These are phyloP conservation scores for Mitragyna speciosa DNA, from an alignment of 257 asterid species.

Conservation along the genomic window DNA sequence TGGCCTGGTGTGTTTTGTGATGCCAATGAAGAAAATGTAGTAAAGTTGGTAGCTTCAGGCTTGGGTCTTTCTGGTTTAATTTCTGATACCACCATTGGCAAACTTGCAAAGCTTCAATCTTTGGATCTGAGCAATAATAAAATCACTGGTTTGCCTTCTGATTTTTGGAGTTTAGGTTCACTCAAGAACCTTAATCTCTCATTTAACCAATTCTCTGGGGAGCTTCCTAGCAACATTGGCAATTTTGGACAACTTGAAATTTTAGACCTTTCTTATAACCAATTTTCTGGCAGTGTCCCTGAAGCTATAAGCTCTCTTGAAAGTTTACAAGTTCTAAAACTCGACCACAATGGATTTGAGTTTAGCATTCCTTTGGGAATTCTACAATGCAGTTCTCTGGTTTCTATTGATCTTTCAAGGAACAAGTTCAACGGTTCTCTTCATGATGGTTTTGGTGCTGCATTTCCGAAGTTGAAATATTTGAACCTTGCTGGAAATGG, in stretches of 20 bases:
- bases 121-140: slow-evolving; percentile 87
- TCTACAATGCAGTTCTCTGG: slow-evolving; percentile 54
- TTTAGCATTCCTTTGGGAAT: slow-evolving; percentile 59
- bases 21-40: slow-evolving; percentile 45
- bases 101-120: slow-evolving; percentile 54
- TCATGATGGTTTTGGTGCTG: slow-evolving; percentile 59
- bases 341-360: slow-evolving; percentile 59
- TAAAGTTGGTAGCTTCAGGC: slow-evolving; percentile 52
- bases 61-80: slow-evolving; percentile 72
- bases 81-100: slow-evolving; percentile 85
- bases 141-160: slow-evolving; percentile 72
- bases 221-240: slow-evolving; percentile 68
- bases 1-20: slow-evolving; percentile 82
- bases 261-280: slow-evolving; percentile 79
- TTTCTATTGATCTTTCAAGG: slow-evolving; percentile 60
- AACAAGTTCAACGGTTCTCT: slow-evolving; percentile 61
- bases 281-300: slow-evolving; percentile 68
- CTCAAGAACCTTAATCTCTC: slow-evolving; percentile 69
- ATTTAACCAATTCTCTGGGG: slow-evolving; percentile 52
- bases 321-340: slow-evolving; percentile 55
- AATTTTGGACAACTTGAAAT: slow-evolving; percentile 71
- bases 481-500: slow-evolving; percentile 67
- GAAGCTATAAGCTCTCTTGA: slow-evolving; percentile 68
- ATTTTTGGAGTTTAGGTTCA: slow-evolving; percentile 88
- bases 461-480: slow-evolving; percentile 54